Base-by-base conservation (phyloP, 2,329 filamentous ascomycete genomes). In the Fusarium paranaense region DNA sequence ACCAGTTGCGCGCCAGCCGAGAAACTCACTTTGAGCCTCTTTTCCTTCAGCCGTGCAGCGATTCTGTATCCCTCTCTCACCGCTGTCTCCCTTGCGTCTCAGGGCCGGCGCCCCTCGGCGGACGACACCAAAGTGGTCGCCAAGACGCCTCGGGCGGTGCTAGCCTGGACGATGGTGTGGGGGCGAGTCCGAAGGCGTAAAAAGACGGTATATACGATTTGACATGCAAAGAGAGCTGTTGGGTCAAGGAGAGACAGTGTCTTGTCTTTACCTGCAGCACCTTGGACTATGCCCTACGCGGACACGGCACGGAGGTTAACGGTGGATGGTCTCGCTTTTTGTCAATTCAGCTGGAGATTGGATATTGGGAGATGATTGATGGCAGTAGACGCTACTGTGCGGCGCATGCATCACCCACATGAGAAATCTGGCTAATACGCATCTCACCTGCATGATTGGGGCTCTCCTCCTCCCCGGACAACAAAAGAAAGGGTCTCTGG, bases 21-120 rank as follows among this genome's bases (percentile, higher is more conserved):
- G 73, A 52, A 52, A 52, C 47, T 30, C 25, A 72, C 71, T 74
- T 38, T 69, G 42, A 62, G 56, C 16, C 40, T 38, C 6, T 59
- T 47, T 30, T 30, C 22, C 54, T 59, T 66, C 69, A 66, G 25
- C 62, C 22, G 22, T 25, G 25, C 33, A 27, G 38, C 37, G 37
- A 50, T 62, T 58, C 30, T 37, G 30, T 35, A 52, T n/a, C 11
- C 22, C 25, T 40, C 71, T 69, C 74, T 73, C 68, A 74, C 71
- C 71, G 71, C 67, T 37, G 69, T 38, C 61, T 73, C 72, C 72
- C 72, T 74, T 74, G 72, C 72, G n/a, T 74, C 57, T 35, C 37
- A 68, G 59, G 63, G 62, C 59, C 63, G 68, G 64, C 71, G 68
- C 54, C 54, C 45, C 68, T 72, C 50, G 71, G 68, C 60, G 64